phyloP scores from a whole-genome alignment of 192 early-diverging fungal genomes.

The Linnemannia exigua region DNA sequence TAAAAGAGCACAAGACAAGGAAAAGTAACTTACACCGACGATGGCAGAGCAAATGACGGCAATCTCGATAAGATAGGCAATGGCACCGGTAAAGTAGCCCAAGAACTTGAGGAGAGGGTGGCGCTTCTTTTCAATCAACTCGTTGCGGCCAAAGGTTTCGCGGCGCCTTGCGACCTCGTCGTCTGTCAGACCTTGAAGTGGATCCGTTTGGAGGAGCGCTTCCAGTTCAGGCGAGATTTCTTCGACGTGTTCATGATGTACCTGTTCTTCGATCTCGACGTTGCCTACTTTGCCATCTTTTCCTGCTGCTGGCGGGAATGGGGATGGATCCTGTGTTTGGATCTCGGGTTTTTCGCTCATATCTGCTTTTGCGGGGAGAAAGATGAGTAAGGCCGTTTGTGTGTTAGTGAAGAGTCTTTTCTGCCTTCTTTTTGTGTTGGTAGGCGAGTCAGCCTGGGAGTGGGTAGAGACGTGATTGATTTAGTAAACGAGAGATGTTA shows the following conservation, averaged over 20 bases:
- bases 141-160: constrained; percentile 84
- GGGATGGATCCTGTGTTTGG: constrained; percentile 17
- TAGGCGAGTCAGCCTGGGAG: not conserved
- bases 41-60: constrained; percentile 82
- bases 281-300: constrained; percentile 60
- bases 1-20: not conserved
- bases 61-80: constrained; percentile 91
- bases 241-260: constrained; percentile 79
- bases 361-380: not conserved
- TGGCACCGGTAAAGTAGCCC: constrained; percentile 84
- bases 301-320: not conserved
- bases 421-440: too few relatives aligned
- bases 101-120: constrained; percentile 89
- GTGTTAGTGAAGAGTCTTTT: not conserved
- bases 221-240: constrained; percentile 86
- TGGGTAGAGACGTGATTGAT: not conserved
- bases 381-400: not conserved
- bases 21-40: constrained; percentile 61
- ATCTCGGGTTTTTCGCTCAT: constrained; percentile 46
- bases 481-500: not conserved
- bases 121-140: constrained; percentile 83
- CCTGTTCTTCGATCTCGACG: constrained; percentile 76
- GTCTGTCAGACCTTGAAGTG: constrained; percentile 77
- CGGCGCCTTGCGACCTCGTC: constrained; percentile 78
- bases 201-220: constrained; percentile 84